Base-by-base conservation (phyloP, 768 basidiomycete species). In the Podaxis carcinomalis region DNA sequence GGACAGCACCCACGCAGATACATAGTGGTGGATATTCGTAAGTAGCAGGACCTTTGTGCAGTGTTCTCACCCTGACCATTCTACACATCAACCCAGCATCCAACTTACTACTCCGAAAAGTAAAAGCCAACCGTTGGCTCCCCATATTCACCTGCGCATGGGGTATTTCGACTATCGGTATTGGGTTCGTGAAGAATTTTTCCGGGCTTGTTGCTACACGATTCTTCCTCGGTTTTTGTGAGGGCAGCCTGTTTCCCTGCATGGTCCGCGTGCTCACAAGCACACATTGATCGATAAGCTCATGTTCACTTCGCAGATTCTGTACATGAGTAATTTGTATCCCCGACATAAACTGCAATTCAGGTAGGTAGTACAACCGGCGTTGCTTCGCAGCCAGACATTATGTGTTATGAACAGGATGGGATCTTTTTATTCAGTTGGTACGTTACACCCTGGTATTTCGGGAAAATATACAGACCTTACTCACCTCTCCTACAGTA, bases 251-350 rank as follows among this genome's bases (percentile, higher is more conserved):
- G 10, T 71, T 73, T 65, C 70, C 72, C 16, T 73, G 74, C 14
- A 74, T 75, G 47, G 72, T 74, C 2, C 11, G 56, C 21, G 35
- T 32, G 6, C 3, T 11, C 27, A 10, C n/a, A 25, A 11, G n/a
- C 25, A 1, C 23, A 16, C 4, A 35, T 5, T 2, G 4, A 14
- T 32, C 32, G 27, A 14, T 2, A 1, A 16, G 2, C 44, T 46
- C 27, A 46, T 32, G 21, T 19, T 9, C 37, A 32, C 1, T 32
- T 32, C 50, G 25, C n/a, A 56, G 56, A 28, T 56, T 7, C 69
- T 80, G 0, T 80, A 78, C 53, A 71, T 80, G 14, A 74, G 73
- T 11, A 67, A 67, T 11, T 74, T 74, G 62, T 75, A 75, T 57
- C 73, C 74, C 1, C 69, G 74, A 35, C 55, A 64, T 23, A 69